These are phyloP conservation scores for Botrytis elliptica DNA, from an alignment of 2,329 filamentous ascomycete genomes.

Conservation along the genomic window DNA sequence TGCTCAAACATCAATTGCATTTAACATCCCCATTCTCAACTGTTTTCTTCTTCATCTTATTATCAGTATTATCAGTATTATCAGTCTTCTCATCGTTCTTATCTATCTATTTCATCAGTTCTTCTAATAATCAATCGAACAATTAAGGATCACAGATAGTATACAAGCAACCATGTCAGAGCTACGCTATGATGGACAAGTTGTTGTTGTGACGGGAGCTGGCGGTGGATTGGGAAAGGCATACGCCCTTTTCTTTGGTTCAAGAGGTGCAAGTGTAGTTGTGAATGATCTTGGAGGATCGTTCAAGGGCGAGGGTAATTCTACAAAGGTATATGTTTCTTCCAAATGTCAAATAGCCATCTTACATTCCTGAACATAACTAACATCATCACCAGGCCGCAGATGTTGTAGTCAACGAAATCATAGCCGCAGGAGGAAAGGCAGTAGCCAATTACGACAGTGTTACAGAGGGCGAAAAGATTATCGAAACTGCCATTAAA, in stretches of 20 bases:
- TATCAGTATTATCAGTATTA: background rate
- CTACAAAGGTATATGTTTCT: constrained; percentile 65
- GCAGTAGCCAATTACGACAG: constrained; percentile 97
- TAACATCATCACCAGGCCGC: constrained; percentile 57
- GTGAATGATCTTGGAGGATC: constrained; percentile 95
- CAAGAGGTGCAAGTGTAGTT: constrained; percentile 88
- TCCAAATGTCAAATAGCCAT: background rate
- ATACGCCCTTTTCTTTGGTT: constrained; percentile 85
- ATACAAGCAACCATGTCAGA: constrained; percentile 49
- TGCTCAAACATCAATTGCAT: background rate
- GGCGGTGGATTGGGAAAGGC: constrained; percentile 79
- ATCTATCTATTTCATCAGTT: background rate
- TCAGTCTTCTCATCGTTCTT: background rate
- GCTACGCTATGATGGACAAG: constrained; percentile 81
- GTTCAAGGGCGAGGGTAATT: constrained; percentile 88
- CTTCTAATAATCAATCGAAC: background rate
- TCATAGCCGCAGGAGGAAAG: constrained; percentile 85
- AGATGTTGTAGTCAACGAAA: constrained; percentile 79
- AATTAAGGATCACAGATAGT: constrained; percentile 4
- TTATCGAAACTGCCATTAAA: constrained; percentile 85
- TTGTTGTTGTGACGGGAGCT: constrained; percentile 83
- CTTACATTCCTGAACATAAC: constrained; percentile 15
- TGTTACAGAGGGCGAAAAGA: constrained; percentile 89
- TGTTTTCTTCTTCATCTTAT: background rate
- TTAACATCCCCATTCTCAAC: background rate